Percentiles rank a stretch among this genome's conserved stretches.
Evolutionary conservation across 805 yeast genomes (phyloP).

Genomic region (Myxozyma monticola): DNA sequence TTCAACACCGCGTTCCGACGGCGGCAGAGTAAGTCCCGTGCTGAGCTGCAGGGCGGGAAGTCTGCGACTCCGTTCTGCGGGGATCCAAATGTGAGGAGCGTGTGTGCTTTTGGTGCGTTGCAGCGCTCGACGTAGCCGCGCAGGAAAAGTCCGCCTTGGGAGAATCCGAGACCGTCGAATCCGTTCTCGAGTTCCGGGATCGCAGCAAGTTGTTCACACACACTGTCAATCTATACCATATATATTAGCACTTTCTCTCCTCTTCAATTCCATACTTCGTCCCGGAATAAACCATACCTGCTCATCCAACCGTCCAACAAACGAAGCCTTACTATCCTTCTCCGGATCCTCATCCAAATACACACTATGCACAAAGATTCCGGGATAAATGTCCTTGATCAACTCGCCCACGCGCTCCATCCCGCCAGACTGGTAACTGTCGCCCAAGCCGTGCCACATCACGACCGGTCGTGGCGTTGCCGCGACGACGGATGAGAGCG

Average conservation of each 20-base stretch:
- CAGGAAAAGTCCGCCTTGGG: slow-evolving; percentile 83
- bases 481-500: not conserved
- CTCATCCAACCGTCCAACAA: slow-evolving; percentile 59
- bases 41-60: slow-evolving; percentile 50
- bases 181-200: slow-evolving; percentile 53
- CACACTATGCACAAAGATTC: slow-evolving; percentile 54
- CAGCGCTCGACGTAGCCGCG: slow-evolving; percentile 67
- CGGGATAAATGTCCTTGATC: slow-evolving; percentile 51
- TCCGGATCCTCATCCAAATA: slow-evolving; percentile 50
- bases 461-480: slow-evolving; percentile 53
- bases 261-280: not conserved
- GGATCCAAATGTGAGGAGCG: slow-evolving; percentile 71
- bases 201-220: slow-evolving; percentile 53
- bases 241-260: not conserved
- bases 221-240: slow-evolving; percentile 43
- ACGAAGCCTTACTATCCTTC: slow-evolving; percentile 54
- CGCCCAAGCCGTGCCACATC: slow-evolving; percentile 86
- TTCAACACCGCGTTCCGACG: slow-evolving; percentile 55
- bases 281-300: slow-evolving; percentile 39
- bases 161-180: slow-evolving; percentile 73
- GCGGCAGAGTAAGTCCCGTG: slow-evolving; percentile 60
- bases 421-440: slow-evolving; percentile 62
- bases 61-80: slow-evolving; percentile 74
- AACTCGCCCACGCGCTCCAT: slow-evolving; percentile 50
- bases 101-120: slow-evolving; percentile 46